Evolutionary conservation across 1,284 basidiomycete genomes (phyloP).

Genomic region (Porogramme epimiltina): DNA sequence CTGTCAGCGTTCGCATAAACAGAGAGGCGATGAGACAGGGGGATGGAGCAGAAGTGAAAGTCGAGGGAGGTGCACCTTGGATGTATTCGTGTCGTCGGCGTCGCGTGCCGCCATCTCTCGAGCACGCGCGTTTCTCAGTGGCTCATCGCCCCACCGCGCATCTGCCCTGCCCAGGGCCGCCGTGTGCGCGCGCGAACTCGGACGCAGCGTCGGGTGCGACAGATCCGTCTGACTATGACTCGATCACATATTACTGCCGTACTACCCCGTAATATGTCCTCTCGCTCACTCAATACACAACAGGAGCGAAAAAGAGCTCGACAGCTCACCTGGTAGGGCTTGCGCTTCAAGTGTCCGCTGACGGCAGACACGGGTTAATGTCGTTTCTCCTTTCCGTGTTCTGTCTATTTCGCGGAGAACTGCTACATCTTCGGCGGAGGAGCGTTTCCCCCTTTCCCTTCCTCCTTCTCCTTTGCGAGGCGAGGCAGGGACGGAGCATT

Average conservation of each 20-base stretch:
- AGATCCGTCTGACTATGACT: slow-evolving; percentile 22
- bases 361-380: neutral
- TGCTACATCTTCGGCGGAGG: neutral
- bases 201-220: slow-evolving; percentile 20
- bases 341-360: slow-evolving; percentile 8
- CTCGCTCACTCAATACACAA: too few relatives aligned
- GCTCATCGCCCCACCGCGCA: slow-evolving; percentile 23
- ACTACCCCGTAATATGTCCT: neutral
- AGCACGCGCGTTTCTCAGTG: slow-evolving; percentile 17
- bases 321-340: slow-evolving; percentile 25
- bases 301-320: too few relatives aligned
- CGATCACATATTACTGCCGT: too few relatives aligned
- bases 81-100: neutral
- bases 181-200: slow-evolving; percentile 28
- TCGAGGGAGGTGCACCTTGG: neutral
- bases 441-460: too few relatives aligned
- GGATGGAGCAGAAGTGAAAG: neutral
- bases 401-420: neutral
- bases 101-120: slow-evolving; percentile 20
- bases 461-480: too few relatives aligned
- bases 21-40: neutral
- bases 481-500: too few relatives aligned
- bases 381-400: neutral
- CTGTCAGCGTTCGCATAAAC: slow-evolving; percentile 2
- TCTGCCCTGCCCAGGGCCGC: slow-evolving; percentile 23